Evolutionary conservation across 2,329 filamentous ascomycete species (phyloP).

Genomic region (Raffaelea ambrosiae): DNA sequence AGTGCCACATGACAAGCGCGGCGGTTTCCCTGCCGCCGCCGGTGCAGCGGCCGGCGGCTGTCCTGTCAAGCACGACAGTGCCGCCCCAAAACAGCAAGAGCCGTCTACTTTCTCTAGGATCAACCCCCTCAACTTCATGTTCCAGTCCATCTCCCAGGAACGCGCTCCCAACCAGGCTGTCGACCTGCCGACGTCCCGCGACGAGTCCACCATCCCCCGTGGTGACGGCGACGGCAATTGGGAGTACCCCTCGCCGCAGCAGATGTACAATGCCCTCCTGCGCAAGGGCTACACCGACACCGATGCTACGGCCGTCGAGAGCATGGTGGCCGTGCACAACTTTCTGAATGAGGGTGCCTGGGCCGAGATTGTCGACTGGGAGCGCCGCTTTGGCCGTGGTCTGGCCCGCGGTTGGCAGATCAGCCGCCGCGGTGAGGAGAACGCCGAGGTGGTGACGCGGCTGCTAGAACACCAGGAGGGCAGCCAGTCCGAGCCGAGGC

Average conservation of each 20-base stretch:
- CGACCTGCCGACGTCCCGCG: slow-evolving; percentile 68
- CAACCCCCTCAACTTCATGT: slow-evolving; percentile 90
- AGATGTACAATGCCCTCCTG: slow-evolving; percentile 98
- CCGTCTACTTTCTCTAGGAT: slow-evolving; percentile 38
- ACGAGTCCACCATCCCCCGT: slow-evolving; percentile 84
- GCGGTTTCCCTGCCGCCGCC: background rate
- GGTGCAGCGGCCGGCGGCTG: background rate
- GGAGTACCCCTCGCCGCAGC: slow-evolving; percentile 97
- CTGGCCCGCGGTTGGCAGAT: slow-evolving; percentile 63
- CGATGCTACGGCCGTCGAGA: slow-evolving; percentile 83
- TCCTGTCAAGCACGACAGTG: slow-evolving; percentile 9
- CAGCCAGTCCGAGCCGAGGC: slow-evolving; percentile 47
- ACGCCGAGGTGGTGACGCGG: slow-evolving; percentile 27
- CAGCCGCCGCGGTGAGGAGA: slow-evolving; percentile 66
- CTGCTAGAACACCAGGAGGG: slow-evolving; percentile 35
- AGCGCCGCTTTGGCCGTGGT: slow-evolving; percentile 72
- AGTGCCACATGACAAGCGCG: slow-evolving; percentile 11
- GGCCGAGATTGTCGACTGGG: slow-evolving; percentile 92
- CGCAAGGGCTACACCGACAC: slow-evolving; percentile 95
- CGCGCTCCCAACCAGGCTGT: slow-evolving; percentile 65
- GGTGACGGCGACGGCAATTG: slow-evolving; percentile 72
- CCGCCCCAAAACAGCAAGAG: slow-evolving; percentile 4
- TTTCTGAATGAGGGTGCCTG: slow-evolving; percentile 97
- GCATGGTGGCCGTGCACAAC: slow-evolving; percentile 97
- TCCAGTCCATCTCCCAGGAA: slow-evolving; percentile 72